Evolutionary conservation across 2,329 filamentous ascomycete genomes (phyloP), one percentile per base, ranked within the genome.

Genomic region (Nigrograna mackinnonii): DNA sequence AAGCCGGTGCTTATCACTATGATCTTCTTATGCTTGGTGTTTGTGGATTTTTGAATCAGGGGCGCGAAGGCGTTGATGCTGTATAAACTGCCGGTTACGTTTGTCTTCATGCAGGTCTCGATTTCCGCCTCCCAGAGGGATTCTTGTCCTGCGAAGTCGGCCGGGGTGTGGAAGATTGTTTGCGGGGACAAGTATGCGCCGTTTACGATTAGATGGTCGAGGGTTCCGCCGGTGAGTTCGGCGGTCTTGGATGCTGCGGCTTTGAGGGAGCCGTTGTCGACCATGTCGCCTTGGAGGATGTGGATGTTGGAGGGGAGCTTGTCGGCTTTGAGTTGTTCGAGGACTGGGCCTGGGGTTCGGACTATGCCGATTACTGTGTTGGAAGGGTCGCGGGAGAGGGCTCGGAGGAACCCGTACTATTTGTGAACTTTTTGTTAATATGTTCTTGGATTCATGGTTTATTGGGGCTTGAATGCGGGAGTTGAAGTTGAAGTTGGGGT

Each of bases 161-260:
- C 11, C 12, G 31, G 31, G 16, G 12, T 34, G 24, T 12, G 11
- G 24, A 28, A 28, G 11, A 12, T 11, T 12, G 24, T 28, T 28
- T 11, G 14, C 11, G 11, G 11, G 14, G 24, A 28, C 24, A 28
- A 28, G 14, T 28, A 57, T 30, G 60, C 67, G 22, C 66, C 68
- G 40, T 71, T 74, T 36, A 70, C 63, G 44, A 75, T 69, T 13
- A 76, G 52, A 32, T 71, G 63, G 51, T 75, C 72, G 14, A 75
- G 58, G 19, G 49, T 60, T 7, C 54, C 69, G 17, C 55, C 60
- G 5, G 67, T 70, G 41, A 73, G 53, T 14, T 52, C 39, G 12
- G 65, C 48, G n/a, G 58, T 53, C 22, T 58, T 47, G 2, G 54
- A 49, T 14, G 68, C 68, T 12, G 68, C 68, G 14, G 54, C 62